Base-by-base conservation (phyloP, 2,329 filamentous ascomycete species). In the Canariomyces notabilis region DNA sequence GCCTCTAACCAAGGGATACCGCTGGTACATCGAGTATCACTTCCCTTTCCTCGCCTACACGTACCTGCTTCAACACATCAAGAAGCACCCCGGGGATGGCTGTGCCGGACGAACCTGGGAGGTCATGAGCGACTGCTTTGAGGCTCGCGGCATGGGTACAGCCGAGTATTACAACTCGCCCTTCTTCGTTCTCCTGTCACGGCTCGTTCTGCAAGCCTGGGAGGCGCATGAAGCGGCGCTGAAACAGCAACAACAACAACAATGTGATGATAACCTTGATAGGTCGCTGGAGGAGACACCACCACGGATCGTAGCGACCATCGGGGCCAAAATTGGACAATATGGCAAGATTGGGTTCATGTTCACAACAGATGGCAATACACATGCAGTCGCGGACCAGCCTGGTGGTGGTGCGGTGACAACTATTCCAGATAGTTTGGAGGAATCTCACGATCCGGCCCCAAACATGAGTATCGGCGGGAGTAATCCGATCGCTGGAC, bases 1-100 rank as follows among this genome's bases (percentile, higher is more conserved):
- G 0, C 57, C 63, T 0, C 57, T 64, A 0, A 62, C 59, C 0
- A 58, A 58, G 5, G 57, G 67, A 0, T 72, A 62, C 35, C 52
- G 37, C 3, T 74, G 71, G 71, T 59, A 66, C 8, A 33, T 60
- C 1, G 52, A 62, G 1, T 59, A 61, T 1, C 58, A 71, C 42
- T 67, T 70, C 23, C 71, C 68, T 0, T 61, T 72, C 14, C 62
- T 65, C 0, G 68, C 67, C 0, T 73, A 70, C 34, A 56, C 69
- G n/a, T 63, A 70, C 26, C 57, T 72, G 2, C 49, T 67, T 1
- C 63, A 67, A 21, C 60, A 66, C 4, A 37, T 72, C 6, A 58
- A 52, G 14, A 48, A 44, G 33, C 48, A 57, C 2, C 63, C 58
- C 0, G 43, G 48, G 2, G 53, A 57, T 15, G 22, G 45, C 0